Percentiles rank a stretch among this genome's conserved stretches.
These are phyloP conservation scores for Penicillium angulare DNA, from an alignment of 495 filamentous ascomycete genomes.

Conservation along the genomic window DNA sequence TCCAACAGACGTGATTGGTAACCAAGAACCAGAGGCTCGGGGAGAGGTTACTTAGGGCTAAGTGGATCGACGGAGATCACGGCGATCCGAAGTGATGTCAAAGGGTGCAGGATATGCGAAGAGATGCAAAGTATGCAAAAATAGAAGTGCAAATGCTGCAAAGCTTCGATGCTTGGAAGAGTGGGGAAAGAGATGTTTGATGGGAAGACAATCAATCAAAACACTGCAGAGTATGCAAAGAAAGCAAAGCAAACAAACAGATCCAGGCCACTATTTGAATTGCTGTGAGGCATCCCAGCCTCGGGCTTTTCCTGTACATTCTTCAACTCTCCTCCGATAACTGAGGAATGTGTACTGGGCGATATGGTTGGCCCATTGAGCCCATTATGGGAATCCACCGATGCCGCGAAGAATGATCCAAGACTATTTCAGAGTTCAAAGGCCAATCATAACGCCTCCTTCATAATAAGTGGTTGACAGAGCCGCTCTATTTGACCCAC, in stretches of 20 bases:
- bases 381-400: conserved; percentile 26
- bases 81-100: conserved; percentile 1
- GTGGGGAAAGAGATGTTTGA: conserved; percentile 4
- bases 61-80: conserved; percentile 11
- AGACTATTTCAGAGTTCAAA: conserved; percentile 7
- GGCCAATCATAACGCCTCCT: conserved; percentile 30
- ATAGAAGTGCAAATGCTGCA: conserved; percentile 13
- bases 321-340: conserved; percentile 36
- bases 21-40: conserved; percentile 4
- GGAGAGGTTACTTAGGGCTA: conserved; percentile 14
- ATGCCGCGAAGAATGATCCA: conserved; percentile 26
- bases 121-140: conserved; percentile 9
- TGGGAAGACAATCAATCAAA: conserved; percentile 38
- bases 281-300: conserved; percentile 34
- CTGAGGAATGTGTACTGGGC: conserved; percentile 39
- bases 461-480: conserved; percentile 6
- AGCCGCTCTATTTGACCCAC: conserved; percentile 18
- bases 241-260: conserved; percentile 53
- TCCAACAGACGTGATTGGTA: conserved; percentile 33
- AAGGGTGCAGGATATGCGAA: conserved; percentile 13
- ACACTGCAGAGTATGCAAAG: conserved; percentile 51
- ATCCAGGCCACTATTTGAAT: conserved; percentile 45
- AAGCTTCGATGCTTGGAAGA: neutral
- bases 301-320: conserved; percentile 42
- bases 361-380: conserved; percentile 24